Conservation (phyloP, 441 rosid species). For the Melastoma candidum region DNA sequence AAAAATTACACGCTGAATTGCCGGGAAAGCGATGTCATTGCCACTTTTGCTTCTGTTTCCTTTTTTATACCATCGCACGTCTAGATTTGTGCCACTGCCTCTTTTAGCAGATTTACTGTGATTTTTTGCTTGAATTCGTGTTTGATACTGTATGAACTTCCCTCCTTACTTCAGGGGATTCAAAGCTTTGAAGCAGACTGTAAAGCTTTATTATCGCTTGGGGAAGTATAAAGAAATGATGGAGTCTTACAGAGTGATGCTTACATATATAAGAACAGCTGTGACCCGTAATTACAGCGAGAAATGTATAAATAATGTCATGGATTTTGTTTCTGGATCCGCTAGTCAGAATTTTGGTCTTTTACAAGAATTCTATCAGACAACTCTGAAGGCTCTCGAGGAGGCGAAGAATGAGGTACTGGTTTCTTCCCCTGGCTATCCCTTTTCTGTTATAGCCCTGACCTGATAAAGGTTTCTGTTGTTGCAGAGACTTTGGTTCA, state of each 20-base stretch:
- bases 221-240: constrained; percentile 88
- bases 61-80: too few species aligned
- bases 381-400: constrained; percentile 93
- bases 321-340: constrained; percentile 99
- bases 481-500: constrained; percentile 95
- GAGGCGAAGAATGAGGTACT: constrained; percentile 98
- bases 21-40: too few species aligned
- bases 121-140: too few species aligned
- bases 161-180: constrained; percentile 58
- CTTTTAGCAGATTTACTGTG: too few species aligned
- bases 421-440: constrained; percentile 4
- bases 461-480: background rate
- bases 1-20: too few species aligned
- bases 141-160: too few species aligned
- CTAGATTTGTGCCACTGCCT: too few species aligned
- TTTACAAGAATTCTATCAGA: constrained; percentile 87
- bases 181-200: constrained; percentile 95
- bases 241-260: constrained; percentile 92
- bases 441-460: too few species aligned
- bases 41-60: too few species aligned
- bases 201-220: constrained; percentile 89
- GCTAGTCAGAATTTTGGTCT: constrained; percentile 88
- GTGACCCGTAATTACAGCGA: constrained; percentile 97
- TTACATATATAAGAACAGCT: constrained; percentile 93
- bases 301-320: constrained; percentile 94